phyloP scores from a whole-genome alignment of 371 early-diverging fungal genomes.

The Mortierella sp. region DNA sequence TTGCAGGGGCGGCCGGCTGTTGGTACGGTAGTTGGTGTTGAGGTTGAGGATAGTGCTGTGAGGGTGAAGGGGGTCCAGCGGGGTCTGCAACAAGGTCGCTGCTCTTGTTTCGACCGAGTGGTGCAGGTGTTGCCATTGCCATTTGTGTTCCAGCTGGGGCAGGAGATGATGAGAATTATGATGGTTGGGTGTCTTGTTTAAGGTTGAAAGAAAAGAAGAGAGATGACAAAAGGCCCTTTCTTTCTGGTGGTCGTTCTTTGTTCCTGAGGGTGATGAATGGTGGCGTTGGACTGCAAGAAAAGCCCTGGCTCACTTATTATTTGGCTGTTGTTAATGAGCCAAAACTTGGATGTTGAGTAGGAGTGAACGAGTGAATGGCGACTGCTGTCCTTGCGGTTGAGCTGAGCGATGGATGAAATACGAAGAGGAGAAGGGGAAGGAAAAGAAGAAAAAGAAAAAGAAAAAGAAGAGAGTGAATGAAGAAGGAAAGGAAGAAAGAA shows the following conservation, averaged over 20 bases:
- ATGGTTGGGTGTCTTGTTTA: neutral
- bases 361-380: neutral
- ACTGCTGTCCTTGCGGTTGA: neutral
- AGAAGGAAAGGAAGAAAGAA: neutral
- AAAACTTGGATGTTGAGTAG: neutral
- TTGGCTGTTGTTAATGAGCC: conserved; percentile 2
- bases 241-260: too few species aligned
- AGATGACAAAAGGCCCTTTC: neutral
- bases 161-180: conserved; percentile 1
- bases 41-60: conserved; percentile 7
- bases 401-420: neutral
- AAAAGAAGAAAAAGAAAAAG: neutral
- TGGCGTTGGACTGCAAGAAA: conserved; percentile 6
- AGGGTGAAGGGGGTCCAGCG: neutral
- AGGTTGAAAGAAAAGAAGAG: neutral
- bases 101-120: conserved; percentile 19
- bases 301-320: conserved; percentile 5
- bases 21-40: conserved; percentile 14
- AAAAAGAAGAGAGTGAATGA: neutral
- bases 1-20: conserved; percentile 1
- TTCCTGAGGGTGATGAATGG: conserved; percentile 11
- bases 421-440: neutral
- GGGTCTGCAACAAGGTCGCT: conserved; percentile 15
- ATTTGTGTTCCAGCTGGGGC: conserved; percentile 22
- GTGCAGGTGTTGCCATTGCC: conserved; percentile 52